phyloP scores from a whole-genome alignment of 1,139 yeast genomes.

The Oligophagozyma castellii region DNA sequence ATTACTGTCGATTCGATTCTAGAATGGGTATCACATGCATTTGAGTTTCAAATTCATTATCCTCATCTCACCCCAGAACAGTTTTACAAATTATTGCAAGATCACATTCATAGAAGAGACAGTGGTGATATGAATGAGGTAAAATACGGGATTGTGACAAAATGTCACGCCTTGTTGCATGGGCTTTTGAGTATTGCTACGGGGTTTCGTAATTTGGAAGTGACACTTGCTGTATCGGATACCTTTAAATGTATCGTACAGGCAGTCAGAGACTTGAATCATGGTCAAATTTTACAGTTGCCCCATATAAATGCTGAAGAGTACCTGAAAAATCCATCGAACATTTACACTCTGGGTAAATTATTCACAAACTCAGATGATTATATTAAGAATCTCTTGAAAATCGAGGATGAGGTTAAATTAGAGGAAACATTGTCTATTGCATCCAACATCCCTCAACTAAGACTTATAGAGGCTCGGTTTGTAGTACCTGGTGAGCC shows the following conservation, averaged over 20 bases:
- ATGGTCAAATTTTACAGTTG: conserved; percentile 63
- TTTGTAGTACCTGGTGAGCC: conserved; percentile 86
- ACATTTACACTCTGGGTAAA: conserved; percentile 50
- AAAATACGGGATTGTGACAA: conserved; percentile 44
- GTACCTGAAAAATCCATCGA: conserved; percentile 25
- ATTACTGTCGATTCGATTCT: conserved; percentile 45
- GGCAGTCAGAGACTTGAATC: conserved; percentile 49
- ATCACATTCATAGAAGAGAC: conserved; percentile 44
- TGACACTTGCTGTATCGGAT: conserved; percentile 47
- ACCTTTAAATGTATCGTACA: conserved; percentile 64
- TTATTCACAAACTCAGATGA: conserved; percentile 43
- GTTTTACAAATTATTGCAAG: conserved; percentile 37
- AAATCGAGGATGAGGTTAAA: conserved; percentile 35
- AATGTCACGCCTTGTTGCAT: conserved; percentile 50
- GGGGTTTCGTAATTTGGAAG: conserved; percentile 59
- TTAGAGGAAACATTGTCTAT: conserved; percentile 39
- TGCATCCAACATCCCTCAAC: conserved; percentile 54
- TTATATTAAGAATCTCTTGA: conserved; percentile 43
- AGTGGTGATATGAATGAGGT: conserved; percentile 28
- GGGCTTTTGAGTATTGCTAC: conserved; percentile 76
- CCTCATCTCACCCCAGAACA: conserved; percentile 34
- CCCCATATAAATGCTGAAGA: conserved; percentile 47
- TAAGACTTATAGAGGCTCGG: conserved; percentile 56
- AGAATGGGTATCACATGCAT: conserved; percentile 47
- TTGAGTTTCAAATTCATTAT: conserved; percentile 40